These are phyloP conservation scores for Schizophyllum commune DNA, from an alignment of 1,284 basidiomycete genomes.

Conservation along the genomic window DNA sequence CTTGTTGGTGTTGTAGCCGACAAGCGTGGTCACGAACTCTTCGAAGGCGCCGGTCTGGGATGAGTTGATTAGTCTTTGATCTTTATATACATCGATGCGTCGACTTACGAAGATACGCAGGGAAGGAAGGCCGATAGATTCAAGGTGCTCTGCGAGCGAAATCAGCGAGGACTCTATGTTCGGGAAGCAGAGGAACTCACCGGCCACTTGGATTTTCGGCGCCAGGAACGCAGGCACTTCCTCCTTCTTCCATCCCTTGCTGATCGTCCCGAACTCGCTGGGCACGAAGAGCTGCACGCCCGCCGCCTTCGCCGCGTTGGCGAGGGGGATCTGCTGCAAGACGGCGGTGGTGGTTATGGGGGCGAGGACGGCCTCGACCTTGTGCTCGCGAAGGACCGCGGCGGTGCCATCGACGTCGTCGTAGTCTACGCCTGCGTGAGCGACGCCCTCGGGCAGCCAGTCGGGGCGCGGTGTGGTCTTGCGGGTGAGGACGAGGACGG, in stretches of 20 bases:
- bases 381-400: slow-evolving; percentile 11
- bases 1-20: slow-evolving; percentile 4
- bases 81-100: not conserved
- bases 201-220: slow-evolving; percentile 11
- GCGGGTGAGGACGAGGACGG: slow-evolving; percentile 10
- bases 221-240: slow-evolving; percentile 19
- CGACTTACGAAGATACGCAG: slow-evolving; percentile 14
- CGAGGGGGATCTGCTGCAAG: slow-evolving; percentile 16
- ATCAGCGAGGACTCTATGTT: not conserved
- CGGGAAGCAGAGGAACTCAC: slow-evolving; percentile 1
- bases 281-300: slow-evolving; percentile 23
- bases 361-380: slow-evolving; percentile 11
- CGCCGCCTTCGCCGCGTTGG: slow-evolving; percentile 18
- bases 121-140: slow-evolving; percentile 13
- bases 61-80: not conserved
- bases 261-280: slow-evolving; percentile 19
- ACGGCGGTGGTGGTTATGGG: slow-evolving; percentile 2
- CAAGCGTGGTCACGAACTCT: slow-evolving; percentile 10
- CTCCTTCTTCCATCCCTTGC: slow-evolving; percentile 14
- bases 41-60: slow-evolving; percentile 16
- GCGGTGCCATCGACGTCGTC: slow-evolving; percentile 7
- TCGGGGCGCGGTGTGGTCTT: slow-evolving; percentile 1
- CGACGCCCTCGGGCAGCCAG: slow-evolving; percentile 5
- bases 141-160: slow-evolving; percentile 7
- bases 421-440: slow-evolving; percentile 15